Evolutionary conservation across 2,329 filamentous ascomycete genomes (phyloP), one percentile per base, ranked within the genome.

Genomic region (Xylariaceae sp.): DNA sequence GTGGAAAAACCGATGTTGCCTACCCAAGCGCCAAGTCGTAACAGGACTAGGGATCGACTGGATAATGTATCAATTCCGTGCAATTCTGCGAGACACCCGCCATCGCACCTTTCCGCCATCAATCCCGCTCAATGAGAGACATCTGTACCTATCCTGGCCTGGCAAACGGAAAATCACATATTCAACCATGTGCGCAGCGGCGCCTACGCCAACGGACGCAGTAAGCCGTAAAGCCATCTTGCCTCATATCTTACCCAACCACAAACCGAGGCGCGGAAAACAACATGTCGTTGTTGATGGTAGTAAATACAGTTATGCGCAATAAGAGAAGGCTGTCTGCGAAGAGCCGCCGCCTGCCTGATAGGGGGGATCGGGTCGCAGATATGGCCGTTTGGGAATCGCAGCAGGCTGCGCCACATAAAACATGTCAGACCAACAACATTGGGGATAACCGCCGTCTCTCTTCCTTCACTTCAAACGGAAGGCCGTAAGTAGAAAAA

Each of bases 161-260:
- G 45, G 30, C 55, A 57, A 57, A 57, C 55, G 10, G 49, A 57
- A 57, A 30, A 48, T 57, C n/a, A 50, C 35, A 15, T 10, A 34
- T 50, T 34, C 11, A 23, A 15, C 17, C 42, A 11, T 9, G 10
- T 30, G 4, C 18, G 8, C 6, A 52, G 47, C 51, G 37, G 52
- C 18, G 42, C 7, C 39, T 30, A 23, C 15, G 11, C 39, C 49
- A 49, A 49, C 23, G 37, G 17, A 34, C 35, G 49, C 53, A 53
- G 8, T 35, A 13, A 1, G 45, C 49, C 44, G 44, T 42, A 7
- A 47, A 2, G 37, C 15, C 34, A 17, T 37, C 17, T 39, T 15
- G 23, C 8, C 47, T 23, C 42, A 47, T 13, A 35, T 15, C 48
- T 44, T 49, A 49, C 39, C 17, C 13, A 55, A 56, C 13, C 17